Percentiles rank a stretch among this genome's conserved stretches.
phyloP scores from a whole-genome alignment of 257 asterid species.

The Ilex aquifolium region DNA sequence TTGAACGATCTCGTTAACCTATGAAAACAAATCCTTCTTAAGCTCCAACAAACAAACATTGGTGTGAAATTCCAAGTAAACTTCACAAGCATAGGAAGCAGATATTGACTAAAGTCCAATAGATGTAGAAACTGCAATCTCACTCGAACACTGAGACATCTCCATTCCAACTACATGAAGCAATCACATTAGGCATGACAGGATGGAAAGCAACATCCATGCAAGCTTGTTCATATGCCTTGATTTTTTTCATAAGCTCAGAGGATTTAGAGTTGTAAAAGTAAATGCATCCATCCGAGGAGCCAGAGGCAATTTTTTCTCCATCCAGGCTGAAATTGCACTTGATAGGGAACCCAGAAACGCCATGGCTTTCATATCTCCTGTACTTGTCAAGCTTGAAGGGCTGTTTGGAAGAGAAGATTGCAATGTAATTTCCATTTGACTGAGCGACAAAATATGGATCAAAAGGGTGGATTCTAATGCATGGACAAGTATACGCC shows the following conservation, averaged over 20 bases:
- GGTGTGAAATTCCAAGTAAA: no score
- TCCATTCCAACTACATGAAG: slow-evolving; percentile 84
- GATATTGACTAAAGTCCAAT: no score
- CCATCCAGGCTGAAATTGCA: slow-evolving; percentile 80
- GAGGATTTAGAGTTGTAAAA: slow-evolving; percentile 59
- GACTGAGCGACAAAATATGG: slow-evolving; percentile 85
- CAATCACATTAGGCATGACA: slow-evolving; percentile 48
- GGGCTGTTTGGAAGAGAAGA: slow-evolving; percentile 61
- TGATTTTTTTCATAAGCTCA: slow-evolving; percentile 49
- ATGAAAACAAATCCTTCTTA: no score
- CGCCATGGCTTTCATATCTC: slow-evolving; percentile 79
- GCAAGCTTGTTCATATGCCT: slow-evolving; percentile 58
- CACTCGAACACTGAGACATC: slow-evolving; percentile 35
- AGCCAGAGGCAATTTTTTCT: slow-evolving; percentile 58
- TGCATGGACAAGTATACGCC: slow-evolving; percentile 81
- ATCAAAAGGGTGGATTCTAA: slow-evolving; percentile 74
- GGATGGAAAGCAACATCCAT: slow-evolving; percentile 80
- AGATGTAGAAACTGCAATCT: not conserved
- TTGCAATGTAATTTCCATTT: slow-evolving; percentile 88
- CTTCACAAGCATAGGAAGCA: no score
- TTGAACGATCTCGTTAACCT: no score
- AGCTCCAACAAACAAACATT: no score
- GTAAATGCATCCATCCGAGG: slow-evolving; percentile 74
- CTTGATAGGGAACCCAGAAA: slow-evolving; percentile 79
- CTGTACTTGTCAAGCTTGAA: slow-evolving; percentile 73